phyloP scores from a whole-genome alignment of 2,329 filamentous ascomycete species.

The Plectosphaerella cucumerina region DNA sequence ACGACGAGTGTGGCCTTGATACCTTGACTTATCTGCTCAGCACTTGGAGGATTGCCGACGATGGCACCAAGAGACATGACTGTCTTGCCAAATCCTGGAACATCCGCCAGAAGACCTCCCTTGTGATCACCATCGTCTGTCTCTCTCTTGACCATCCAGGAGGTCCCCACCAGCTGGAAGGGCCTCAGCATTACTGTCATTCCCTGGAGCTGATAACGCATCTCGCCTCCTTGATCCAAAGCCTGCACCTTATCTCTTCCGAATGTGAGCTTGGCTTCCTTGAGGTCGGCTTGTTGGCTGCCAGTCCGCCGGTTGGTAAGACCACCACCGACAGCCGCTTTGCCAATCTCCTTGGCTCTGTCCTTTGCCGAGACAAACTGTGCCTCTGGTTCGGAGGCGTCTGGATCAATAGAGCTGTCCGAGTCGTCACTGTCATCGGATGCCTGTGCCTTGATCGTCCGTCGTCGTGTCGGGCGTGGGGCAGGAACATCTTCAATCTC shows the following conservation, averaged over 20 bases:
- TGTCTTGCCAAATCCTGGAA: slow-evolving; percentile 64
- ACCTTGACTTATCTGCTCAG: slow-evolving; percentile 29
- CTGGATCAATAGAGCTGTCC: not conserved
- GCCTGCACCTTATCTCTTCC: slow-evolving; percentile 27
- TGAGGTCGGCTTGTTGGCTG: slow-evolving; percentile 26
- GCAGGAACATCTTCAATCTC: not conserved
- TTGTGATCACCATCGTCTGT: slow-evolving; percentile 24
- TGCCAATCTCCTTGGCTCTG: not conserved
- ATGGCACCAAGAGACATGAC: slow-evolving; percentile 38
- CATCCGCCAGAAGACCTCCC: slow-evolving; percentile 57
- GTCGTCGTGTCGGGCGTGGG: not conserved
- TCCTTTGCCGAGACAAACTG: not conserved
- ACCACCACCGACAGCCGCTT: not conserved
- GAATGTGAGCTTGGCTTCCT: slow-evolving; percentile 35
- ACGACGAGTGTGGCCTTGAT: slow-evolving; percentile 30
- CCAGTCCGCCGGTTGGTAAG: not conserved
- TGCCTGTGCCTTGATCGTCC: not conserved
- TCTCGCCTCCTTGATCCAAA: slow-evolving; percentile 29
- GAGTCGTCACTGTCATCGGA: not conserved
- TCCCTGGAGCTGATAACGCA: slow-evolving; percentile 29
- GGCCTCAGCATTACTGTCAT: slow-evolving; percentile 39
- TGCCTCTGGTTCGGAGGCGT: not conserved
- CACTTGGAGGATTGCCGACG: slow-evolving; percentile 29
- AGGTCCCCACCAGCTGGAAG: slow-evolving; percentile 46
- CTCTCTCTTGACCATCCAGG: slow-evolving; percentile 53